Conservation (phyloP, 2,329 filamentous ascomycete species). For the Pleurostoma richardsiae region DNA sequence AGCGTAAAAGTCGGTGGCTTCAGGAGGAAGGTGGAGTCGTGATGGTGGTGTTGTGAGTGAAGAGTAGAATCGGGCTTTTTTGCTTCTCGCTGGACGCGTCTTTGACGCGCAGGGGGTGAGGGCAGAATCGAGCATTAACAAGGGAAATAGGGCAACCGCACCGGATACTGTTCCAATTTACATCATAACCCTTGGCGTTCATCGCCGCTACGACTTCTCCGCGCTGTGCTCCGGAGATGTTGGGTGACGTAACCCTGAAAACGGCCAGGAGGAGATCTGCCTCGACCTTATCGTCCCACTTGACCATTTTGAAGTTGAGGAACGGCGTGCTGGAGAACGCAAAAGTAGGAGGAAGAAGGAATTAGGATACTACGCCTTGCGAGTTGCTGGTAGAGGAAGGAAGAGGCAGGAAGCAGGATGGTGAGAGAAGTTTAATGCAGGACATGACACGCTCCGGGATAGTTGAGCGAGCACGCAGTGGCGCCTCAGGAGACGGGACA, state of each 20-base stretch:
- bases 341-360: neutral
- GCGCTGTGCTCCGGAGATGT: neutral
- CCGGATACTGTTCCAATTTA: neutral
- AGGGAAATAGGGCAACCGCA: neutral
- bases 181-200: neutral
- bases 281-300: conserved; percentile 4
- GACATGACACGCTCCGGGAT: conserved; percentile 3
- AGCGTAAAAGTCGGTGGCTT: too few species aligned
- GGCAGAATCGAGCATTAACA: too few species aligned
- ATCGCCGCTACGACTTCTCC: neutral
- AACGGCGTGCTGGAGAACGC: too few species aligned
- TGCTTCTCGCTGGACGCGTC: too few species aligned
- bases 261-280: neutral
- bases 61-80: too few species aligned
- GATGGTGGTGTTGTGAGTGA: too few species aligned
- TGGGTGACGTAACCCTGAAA: neutral
- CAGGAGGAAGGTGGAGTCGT: too few species aligned
- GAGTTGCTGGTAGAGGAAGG: neutral
- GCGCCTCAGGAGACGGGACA: too few species aligned
- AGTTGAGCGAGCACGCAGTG: too few species aligned
- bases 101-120: too few species aligned
- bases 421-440: neutral
- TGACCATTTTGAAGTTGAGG: conserved; percentile 5
- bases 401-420: neutral
- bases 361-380: too few species aligned